Evolutionary conservation across 1,284 basidiomycete species (phyloP), one percentile per base, ranked within the genome.

Genomic region (Rhodotorula sp.): DNA sequence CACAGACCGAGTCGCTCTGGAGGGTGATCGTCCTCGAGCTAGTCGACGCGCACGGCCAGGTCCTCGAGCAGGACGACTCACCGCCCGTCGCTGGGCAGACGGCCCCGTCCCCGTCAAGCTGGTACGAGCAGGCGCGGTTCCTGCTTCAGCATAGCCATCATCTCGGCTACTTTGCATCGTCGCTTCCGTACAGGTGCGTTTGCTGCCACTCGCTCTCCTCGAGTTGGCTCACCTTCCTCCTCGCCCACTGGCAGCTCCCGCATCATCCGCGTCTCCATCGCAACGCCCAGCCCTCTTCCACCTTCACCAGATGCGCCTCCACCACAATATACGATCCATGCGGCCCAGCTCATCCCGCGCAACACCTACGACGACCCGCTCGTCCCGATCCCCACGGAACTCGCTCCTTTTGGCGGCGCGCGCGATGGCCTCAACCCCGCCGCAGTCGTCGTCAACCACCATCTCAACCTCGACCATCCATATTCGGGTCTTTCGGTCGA

Each of bases 91-190:
- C 32, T 9, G 15, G 48, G 27, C 46, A 27, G 2, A 19, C 17
- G 13, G n/a, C 48, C 10, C 10, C 44, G 29, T 10, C 15, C n/a
- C 8, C 59, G 15, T 37, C 61, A 19, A 48, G 61, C 3, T 72
- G 70, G 72, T 60, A 36, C 34, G 32, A 54, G 12, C 44, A 63
- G 34, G 72, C 75, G 1, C 57, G 29, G 22, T 74, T 70, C 58
- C 39, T 76, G n/a, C 51, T 74, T 2, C 67, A 66, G 6, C 29
- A 61, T 21, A 51, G 68, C 0, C 55, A 64, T 9, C 39, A 64
- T 10, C 44, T 76, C 4, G 75, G 75, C 7, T 76, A 69, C 50
- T 75, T 64, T n/a, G 59, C 63, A 1, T 70, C 68, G n/a, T 71
- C 67, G 0, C 56, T 56, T 3, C 61, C 69, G 15, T 74, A 71